Conservation (phyloP, 495 filamentous ascomycete species). For the Hypoxylon trugodes region DNA sequence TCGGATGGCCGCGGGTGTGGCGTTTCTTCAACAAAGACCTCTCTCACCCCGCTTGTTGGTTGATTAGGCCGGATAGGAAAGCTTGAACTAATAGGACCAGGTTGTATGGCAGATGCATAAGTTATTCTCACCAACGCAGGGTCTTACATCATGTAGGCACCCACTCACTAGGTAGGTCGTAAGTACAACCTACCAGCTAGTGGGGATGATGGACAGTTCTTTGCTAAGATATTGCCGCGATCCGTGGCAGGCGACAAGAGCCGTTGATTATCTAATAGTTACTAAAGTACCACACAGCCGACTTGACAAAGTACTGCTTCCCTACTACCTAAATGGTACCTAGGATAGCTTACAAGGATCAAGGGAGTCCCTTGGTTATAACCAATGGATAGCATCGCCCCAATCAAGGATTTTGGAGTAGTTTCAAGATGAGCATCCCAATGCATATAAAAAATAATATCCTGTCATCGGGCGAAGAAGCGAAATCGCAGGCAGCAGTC, state of each 20-base stretch:
- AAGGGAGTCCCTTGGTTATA: constrained; percentile 8
- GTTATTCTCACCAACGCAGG: constrained; percentile 29
- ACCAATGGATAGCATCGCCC: constrained; percentile 17
- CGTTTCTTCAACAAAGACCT: constrained; percentile 14
- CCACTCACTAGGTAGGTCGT: constrained; percentile 15
- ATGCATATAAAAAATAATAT: background rate
- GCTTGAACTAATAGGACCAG: background rate
- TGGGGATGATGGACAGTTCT: constrained; percentile 30
- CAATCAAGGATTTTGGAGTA: constrained; percentile 11
- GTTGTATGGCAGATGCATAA: constrained; percentile 17
- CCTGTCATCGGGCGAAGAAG: background rate
- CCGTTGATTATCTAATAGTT: constrained; percentile 3
- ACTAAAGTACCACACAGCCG: constrained; percentile 17
- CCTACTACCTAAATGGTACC: too few species aligned
- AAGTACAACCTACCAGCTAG: constrained; percentile 10
- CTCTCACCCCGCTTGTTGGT: constrained; percentile 10
- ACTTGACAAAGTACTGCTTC: constrained; percentile 24
- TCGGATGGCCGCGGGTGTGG: constrained; percentile 19
- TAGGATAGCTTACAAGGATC: constrained; percentile 2
- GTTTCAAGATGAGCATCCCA: constrained; percentile 32
- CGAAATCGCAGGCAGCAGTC: constrained; percentile 8
- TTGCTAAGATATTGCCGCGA: constrained; percentile 26
- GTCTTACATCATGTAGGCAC: constrained; percentile 36
- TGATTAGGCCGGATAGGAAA: constrained; percentile 10
- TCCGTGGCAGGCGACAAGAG: constrained; percentile 11